These are phyloP conservation scores for Taphrina deformans DNA, from an alignment of 1,139 yeast genomes.

Conservation along the genomic window DNA sequence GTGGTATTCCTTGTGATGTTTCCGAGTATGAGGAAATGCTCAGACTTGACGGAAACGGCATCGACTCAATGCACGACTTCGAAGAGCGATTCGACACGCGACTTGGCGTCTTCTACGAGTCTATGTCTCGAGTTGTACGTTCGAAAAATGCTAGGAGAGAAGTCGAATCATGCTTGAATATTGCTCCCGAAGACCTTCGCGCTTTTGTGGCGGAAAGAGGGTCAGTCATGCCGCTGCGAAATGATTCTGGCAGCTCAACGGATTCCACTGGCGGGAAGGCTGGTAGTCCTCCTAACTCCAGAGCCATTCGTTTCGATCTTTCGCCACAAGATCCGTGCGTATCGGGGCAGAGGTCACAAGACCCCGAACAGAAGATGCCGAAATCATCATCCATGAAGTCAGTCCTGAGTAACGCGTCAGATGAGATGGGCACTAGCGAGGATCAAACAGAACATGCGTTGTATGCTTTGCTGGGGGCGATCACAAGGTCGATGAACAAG, in stretches of 20 bases:
- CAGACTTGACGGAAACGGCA: neutral
- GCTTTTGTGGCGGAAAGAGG: neutral
- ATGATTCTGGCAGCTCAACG: neutral
- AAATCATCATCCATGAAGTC: neutral
- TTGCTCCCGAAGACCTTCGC: neutral
- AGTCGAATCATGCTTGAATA: neutral
- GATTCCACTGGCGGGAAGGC: neutral
- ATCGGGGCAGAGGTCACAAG: neutral
- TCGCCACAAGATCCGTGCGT: neutral
- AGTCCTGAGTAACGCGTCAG: neutral
- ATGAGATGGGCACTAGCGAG: neutral
- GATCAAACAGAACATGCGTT: neutral
- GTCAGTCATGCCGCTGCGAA: neutral
- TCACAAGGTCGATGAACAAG: neutral
- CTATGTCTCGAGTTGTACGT: neutral
- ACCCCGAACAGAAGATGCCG: neutral
- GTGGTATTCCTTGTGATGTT: neutral
- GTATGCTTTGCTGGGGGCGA: neutral
- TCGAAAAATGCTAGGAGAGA: neutral
- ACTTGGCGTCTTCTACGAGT: neutral
- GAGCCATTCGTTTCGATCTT: neutral
- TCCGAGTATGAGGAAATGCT: neutral
- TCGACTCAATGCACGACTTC: neutral
- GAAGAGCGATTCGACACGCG: neutral
- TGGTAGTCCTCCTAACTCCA: neutral